phyloP scores from a whole-genome alignment of 139 green algal genomes.

The Coccomyxa sp. region DNA sequence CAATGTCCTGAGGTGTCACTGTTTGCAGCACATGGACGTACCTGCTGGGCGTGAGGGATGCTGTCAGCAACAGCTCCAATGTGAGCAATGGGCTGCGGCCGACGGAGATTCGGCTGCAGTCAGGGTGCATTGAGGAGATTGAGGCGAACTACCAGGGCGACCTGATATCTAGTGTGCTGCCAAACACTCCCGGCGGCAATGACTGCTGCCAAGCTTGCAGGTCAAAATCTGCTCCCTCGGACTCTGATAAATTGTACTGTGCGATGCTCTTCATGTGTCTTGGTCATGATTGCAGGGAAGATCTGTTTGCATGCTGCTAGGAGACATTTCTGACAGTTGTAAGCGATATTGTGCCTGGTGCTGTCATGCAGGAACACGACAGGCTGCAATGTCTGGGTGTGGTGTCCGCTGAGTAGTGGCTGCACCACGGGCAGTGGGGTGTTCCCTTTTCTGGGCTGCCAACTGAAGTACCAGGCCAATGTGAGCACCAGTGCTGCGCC shows the following conservation, averaged over 20 bases:
- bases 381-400: conserved; percentile 20
- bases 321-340: not conserved
- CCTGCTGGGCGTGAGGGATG: not conserved
- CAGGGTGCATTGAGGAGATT: conserved; percentile 11
- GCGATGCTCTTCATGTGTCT: not conserved
- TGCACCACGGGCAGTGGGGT: not conserved
- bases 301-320: no score
- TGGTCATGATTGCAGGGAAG: not conserved
- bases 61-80: not conserved
- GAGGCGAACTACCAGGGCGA: conserved; percentile 3
- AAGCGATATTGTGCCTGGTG: not conserved
- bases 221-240: not conserved
- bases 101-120: conserved; percentile 6
- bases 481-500: not conserved
- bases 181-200: not conserved
- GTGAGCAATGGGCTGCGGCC: conserved; percentile 3
- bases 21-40: conserved; percentile 4
- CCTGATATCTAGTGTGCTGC: not conserved
- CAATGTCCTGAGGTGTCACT: not conserved
- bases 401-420: not conserved
- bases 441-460: not conserved
- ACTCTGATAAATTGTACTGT: not conserved
- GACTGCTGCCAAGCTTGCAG: not conserved
- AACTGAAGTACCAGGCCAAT: conserved; percentile 3
- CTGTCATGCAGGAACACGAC: not conserved